Evolutionary conservation across 768 basidiomycete genomes (phyloP), one percentile per base, ranked within the genome.

Genomic region (Roridomyces roridus): DNA sequence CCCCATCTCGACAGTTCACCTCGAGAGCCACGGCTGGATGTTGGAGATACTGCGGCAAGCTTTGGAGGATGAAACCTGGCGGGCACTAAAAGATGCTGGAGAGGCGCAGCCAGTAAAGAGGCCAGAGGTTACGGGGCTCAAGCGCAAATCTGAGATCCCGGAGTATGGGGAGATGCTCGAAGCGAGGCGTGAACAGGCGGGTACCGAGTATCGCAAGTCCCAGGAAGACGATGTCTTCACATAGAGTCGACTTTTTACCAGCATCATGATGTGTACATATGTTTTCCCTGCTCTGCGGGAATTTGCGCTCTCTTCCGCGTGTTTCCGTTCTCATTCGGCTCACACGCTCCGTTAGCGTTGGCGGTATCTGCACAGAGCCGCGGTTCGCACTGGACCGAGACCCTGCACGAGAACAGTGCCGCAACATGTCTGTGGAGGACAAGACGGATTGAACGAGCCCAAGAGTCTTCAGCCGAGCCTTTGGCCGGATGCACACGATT

Each of bases 11-110:
- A 35, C 31, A 25, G 34, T 9, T 36, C 51, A 44, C 42, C 51
- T 51, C 40, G 31, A 44, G 18, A 43, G 31, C 31, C 51, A 51
- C 51, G 17, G 21, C 41, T 51, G 51, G 51, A 51, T 51, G 51
- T 17, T 51, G 31, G 29, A 25, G 51, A 44, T 18, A 25, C 21
- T 51, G 14, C 51, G 11, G 42, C 11, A 43, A 34, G 28, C 41
- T 43, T 44, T 51, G 51, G 29, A 51, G 29, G 41, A 43, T 18
- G 35, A 44, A 43, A 25, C 20, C 14, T 51, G 51, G 51, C 28
- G 24, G 41, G 29, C 29, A 36, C 41, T 51, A n/a, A 25, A 51
- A 36, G 51, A 51, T 43, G 29, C 51, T 51, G 51, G 29, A 35
- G 34, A 43, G 31, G 29, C 21, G 21, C 41, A 51, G 31, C 41